phyloP scores from a whole-genome alignment of 495 filamentous ascomycete species.

The Lasiosphaeris hirsuta region DNA sequence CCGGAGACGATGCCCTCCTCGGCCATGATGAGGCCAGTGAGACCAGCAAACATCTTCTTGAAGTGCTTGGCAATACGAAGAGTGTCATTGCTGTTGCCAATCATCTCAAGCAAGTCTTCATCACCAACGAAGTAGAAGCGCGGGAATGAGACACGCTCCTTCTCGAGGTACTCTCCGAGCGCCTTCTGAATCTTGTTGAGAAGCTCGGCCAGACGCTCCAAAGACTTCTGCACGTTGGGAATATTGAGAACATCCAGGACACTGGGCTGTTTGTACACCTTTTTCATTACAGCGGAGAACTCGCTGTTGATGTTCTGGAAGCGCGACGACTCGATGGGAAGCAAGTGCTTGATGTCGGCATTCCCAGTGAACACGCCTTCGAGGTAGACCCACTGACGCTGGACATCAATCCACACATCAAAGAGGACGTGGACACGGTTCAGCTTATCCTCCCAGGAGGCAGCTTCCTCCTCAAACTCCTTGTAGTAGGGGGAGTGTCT shows the following conservation, averaged over 20 bases:
- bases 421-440: conserved; percentile 97
- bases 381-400: conserved; percentile 98
- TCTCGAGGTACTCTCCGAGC: conserved; percentile 95
- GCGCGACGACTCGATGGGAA: conserved; percentile 90
- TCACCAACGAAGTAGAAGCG: conserved; percentile 99
- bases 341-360: conserved; percentile 96
- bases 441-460: conserved; percentile 94
- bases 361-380: conserved; percentile 99
- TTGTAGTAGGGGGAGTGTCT: conserved; percentile 98
- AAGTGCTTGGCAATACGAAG: conserved; percentile 95
- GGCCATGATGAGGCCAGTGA: conserved; percentile 86
- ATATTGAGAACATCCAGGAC: conserved; percentile 95
- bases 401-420: conserved; percentile 99
- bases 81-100: conserved; percentile 97
- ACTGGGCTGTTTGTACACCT: conserved; percentile 90
- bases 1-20: conserved; percentile 85
- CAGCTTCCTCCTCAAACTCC: conserved; percentile 96
- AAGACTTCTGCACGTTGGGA: conserved; percentile 87
- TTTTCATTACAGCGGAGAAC: conserved; percentile 97
- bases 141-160: conserved; percentile 93
- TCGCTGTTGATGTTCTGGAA: conserved; percentile 99
- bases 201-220: conserved; percentile 90
- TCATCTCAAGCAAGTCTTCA: conserved; percentile 98
- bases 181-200: conserved; percentile 99
- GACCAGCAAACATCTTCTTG: conserved; percentile 99